phyloP scores from a whole-genome alignment of 2,329 filamentous ascomycete genomes.

The Botrytis fragariae region DNA sequence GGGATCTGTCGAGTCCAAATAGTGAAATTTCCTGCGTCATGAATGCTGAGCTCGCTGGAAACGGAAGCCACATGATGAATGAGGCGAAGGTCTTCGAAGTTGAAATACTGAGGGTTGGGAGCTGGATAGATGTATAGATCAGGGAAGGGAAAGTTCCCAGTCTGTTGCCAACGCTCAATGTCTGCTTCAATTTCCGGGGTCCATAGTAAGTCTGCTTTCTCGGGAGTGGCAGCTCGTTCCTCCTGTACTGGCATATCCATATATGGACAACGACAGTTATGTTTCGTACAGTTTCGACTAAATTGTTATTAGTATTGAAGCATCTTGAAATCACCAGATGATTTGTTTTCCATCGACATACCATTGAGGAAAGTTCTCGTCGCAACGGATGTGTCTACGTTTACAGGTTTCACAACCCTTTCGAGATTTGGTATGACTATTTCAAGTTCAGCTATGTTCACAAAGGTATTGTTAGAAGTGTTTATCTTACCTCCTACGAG shows the following conservation, averaged over 20 bases:
- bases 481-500: slow-evolving; percentile 59
- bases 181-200: slow-evolving; percentile 79
- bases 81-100: slow-evolving; percentile 76
- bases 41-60: slow-evolving; percentile 75
- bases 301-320: slow-evolving; percentile 30
- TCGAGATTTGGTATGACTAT: slow-evolving; percentile 95
- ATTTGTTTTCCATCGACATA: slow-evolving; percentile 44
- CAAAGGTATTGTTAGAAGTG: not conserved
- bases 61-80: slow-evolving; percentile 89
- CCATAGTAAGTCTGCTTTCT: slow-evolving; percentile 74
- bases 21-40: slow-evolving; percentile 79
- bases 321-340: not conserved
- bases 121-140: slow-evolving; percentile 74
- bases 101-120: slow-evolving; percentile 69
- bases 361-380: slow-evolving; percentile 98
- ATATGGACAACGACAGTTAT: slow-evolving; percentile 97
- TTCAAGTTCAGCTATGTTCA: slow-evolving; percentile 25
- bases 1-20: slow-evolving; percentile 92
- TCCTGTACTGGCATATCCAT: slow-evolving; percentile 78
- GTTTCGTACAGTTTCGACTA: slow-evolving; percentile 97
- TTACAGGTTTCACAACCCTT: slow-evolving; percentile 99
- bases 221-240: slow-evolving; percentile 58
- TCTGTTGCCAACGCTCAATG: slow-evolving; percentile 79
- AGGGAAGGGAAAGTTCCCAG: slow-evolving; percentile 81
- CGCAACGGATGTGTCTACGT: slow-evolving; percentile 92